Base-by-base conservation (phyloP, 1,139 yeast genomes). In the Pichia sp. region DNA sequence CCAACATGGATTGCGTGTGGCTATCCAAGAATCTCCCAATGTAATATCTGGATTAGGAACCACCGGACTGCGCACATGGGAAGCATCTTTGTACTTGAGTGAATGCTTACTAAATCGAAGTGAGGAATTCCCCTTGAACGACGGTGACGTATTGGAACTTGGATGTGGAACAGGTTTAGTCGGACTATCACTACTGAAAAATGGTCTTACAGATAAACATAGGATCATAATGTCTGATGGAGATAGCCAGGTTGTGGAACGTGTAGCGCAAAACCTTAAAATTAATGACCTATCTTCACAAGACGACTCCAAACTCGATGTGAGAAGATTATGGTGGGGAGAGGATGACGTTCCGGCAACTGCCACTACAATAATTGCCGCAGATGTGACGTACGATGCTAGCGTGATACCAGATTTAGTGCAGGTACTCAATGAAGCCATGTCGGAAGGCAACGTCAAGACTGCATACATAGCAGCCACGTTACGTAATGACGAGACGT, bases 101-200 rank as follows among this genome's bases (percentile, higher is more conserved):
- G 66, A 74, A 33, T n/a, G n/a, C n/a, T 74, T 59, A 46, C 48
- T 83, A 27, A 46, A 59, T 10, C 19, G 15, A 12, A 12, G 11
- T 16, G 10, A 16, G 2, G n/a, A 24, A 6, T 15, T 22, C 38
- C 45, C 6, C 27, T 34, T 15, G 14, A 30, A 8, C n/a, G n/a
- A 14, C 9, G 37, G 30, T 12, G 37, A 37, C 20, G 16, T 36
- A 3, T 18, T 86, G 20, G 97, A 88, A 51, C 58, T 88, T 21
- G 97, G 97, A 0, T 74, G 93, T 17, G 97, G 97, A 0, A 86
- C 97, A 0, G 96, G 96, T 0, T 59, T 88, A n/a, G 80, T 83
- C 15, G 60, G 81, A 1, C 48, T 78, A 10, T 55, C 17, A 14
- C 6, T 59, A n/a, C 60, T 60, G 14, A 15, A 34, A 4, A 12